Evolutionary conservation across 352 stramenopile species (phyloP).

Genomic region (Globisporangium spiculum): DNA sequence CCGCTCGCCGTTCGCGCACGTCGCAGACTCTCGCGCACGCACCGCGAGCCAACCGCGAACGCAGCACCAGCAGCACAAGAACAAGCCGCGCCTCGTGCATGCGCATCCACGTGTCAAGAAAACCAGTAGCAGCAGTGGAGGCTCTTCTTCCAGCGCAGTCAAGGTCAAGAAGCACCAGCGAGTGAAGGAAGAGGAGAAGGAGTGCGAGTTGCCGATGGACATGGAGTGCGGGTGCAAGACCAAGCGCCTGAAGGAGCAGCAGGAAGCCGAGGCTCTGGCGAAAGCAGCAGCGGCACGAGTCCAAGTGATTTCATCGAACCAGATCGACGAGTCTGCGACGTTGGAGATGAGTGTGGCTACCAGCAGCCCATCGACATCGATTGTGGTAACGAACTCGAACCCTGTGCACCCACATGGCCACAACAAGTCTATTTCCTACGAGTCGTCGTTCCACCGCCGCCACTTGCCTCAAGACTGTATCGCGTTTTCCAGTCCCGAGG

Average conservation of each 20-base stretch:
- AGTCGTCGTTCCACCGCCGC: conserved; percentile 53
- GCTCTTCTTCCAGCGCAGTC: neutral
- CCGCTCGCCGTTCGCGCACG: conserved; percentile 16
- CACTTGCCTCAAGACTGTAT: conserved; percentile 46
- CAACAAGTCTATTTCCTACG: conserved; percentile 14
- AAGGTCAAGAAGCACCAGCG: conserved; percentile 2
- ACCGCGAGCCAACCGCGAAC: neutral
- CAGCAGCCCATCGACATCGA: neutral
- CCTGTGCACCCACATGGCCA: neutral
- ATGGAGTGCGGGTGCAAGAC: conserved; percentile 55
- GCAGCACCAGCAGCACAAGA: conserved; percentile 9
- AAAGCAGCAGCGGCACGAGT: conserved; percentile 13
- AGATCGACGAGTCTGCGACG: neutral
- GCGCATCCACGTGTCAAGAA: conserved; percentile 2
- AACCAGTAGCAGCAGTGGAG: neutral
- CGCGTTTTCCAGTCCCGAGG: conserved; percentile 50
- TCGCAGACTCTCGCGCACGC: conserved; percentile 4
- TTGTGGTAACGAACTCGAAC: conserved; percentile 10
- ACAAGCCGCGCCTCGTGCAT: neutral
- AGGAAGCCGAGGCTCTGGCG: conserved; percentile 31
- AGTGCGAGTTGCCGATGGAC: conserved; percentile 45
- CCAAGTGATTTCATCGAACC: conserved; percentile 10
- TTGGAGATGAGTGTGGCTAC: neutral
- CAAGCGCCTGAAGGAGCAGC: conserved; percentile 33
- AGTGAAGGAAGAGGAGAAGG: conserved; percentile 11